Evolutionary conservation across 2,329 filamentous ascomycete genomes (phyloP), one percentile per base, ranked within the genome.

Genomic region (Atkinsonella hypoxylon): DNA sequence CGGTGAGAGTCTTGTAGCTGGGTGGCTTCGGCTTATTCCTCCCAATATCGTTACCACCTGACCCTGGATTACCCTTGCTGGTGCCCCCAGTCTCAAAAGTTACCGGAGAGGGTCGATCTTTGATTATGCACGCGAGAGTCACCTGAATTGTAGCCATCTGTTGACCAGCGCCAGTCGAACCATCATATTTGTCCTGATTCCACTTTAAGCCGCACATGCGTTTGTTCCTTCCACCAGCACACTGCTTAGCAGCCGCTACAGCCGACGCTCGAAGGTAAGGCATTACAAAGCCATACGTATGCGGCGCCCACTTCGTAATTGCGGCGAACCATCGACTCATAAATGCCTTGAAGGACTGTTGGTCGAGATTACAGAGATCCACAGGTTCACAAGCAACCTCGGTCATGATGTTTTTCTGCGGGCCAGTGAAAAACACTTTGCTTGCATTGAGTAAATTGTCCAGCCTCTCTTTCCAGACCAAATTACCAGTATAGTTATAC

Each of bases 91-190:
- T 79, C 4, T 67, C 58, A 26, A 71, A 64, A 4, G 74, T 78
- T 40, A 75, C 66, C 0, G 75, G 73, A 1, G 65, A 61, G 0
- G 58, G 51, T 10, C 67, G 66, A 7, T 71, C 54, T 36, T 70
- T 57, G 47, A 84, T 76, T 62, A 83, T 70, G 57, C 79, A 82
- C 38, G 76, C 75, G 44, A 86, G 72, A 7, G 84, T 75, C 10
- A 84, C 72, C 59, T 85, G 80, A 62, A 87, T 68, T 2, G 78
- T 81, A 1, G 78, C 74, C 83, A 87, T 87, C 64, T 86, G 82
- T 62, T 86, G 81, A 5, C 83, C 83, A 2, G 86, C 76, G 7
- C 82, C 83, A 7, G 71, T 74, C 1, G 70, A 71, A 22, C 78
- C 77, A 61, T 85, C 81, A 64, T 75, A 85, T 9, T 64, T 63